These are phyloP conservation scores for Neofusicoccum ribis DNA, from an alignment of 2,329 filamentous ascomycete species.

Conservation along the genomic window DNA sequence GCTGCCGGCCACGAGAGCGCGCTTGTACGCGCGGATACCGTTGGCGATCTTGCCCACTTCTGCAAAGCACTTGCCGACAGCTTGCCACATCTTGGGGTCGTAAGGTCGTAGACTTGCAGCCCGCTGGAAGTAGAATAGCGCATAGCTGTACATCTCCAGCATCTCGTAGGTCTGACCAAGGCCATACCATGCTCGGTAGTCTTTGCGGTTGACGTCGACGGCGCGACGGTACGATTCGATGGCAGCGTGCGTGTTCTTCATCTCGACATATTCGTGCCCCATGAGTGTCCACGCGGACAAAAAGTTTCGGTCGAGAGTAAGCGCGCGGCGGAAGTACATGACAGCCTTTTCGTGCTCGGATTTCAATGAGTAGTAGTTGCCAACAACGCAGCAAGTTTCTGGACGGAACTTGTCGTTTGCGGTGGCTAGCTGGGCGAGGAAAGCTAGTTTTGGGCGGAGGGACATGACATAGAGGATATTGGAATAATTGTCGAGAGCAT, in stretches of 20 bases:
- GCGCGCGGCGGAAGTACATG: constrained; percentile 91
- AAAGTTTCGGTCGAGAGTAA: constrained; percentile 87
- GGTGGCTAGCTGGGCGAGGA: constrained; percentile 82
- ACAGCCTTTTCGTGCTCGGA: constrained; percentile 97
- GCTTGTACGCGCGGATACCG: constrained; percentile 92
- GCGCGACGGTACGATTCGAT: constrained; percentile 96
- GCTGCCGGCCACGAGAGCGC: constrained; percentile 82
- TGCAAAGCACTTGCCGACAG: constrained; percentile 86
- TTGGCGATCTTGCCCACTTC: constrained; percentile 86
- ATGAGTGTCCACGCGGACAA: constrained; percentile 97
- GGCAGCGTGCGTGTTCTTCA: constrained; percentile 97
- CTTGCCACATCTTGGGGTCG: constrained; percentile 99
- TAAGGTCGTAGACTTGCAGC: constrained; percentile 90
- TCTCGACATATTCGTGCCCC: constrained; percentile 97
- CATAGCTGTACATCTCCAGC: constrained; percentile 96
- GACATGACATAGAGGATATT: constrained; percentile 97
- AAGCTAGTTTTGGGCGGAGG: constrained; percentile 82
- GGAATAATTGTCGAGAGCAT: constrained; percentile 92
- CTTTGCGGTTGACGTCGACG: constrained; percentile 91
- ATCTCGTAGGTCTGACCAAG: constrained; percentile 96
- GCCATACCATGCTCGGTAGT: constrained; percentile 98
- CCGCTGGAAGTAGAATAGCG: constrained; percentile 95
- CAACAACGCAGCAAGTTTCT: constrained; percentile 94
- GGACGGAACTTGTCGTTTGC: constrained; percentile 93
- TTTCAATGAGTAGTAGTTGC: constrained; percentile 94